Evolutionary conservation across 1,139 yeast species (phyloP).

Genomic region (Yamadazyma diddensiae): DNA sequence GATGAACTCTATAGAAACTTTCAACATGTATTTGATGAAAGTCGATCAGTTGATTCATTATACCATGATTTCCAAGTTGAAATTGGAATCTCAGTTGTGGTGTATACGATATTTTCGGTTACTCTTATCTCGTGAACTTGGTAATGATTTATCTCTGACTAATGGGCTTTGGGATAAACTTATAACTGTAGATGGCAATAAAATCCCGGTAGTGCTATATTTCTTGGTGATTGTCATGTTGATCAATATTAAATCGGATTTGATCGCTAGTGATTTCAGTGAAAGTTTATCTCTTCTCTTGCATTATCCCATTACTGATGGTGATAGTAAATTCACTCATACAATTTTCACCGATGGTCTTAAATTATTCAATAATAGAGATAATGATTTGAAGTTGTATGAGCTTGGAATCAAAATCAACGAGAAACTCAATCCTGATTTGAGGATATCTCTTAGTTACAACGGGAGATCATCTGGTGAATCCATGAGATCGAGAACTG

Average conservation of each 20-base stretch:
- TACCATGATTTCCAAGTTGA: slow-evolving; percentile 43
- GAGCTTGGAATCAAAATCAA: slow-evolving; percentile 39
- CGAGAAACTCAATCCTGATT: slow-evolving; percentile 32
- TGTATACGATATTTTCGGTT: slow-evolving; percentile 62
- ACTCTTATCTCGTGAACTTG: slow-evolving; percentile 57
- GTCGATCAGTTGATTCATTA: slow-evolving; percentile 47
- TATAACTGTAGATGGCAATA: slow-evolving; percentile 27
- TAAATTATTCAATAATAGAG: slow-evolving; percentile 25
- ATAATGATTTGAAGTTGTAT: slow-evolving; percentile 39
- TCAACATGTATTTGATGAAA: slow-evolving; percentile 47
- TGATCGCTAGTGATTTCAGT: slow-evolving; percentile 57
- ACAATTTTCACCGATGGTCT: slow-evolving; percentile 30
- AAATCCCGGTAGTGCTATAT: slow-evolving; percentile 42
- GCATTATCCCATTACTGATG: slow-evolving; percentile 49
- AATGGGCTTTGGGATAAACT: slow-evolving; percentile 59
- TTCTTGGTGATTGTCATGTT: slow-evolving; percentile 51
- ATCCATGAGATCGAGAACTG: slow-evolving; percentile 15
- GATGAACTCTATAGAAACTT: slow-evolving; percentile 44
- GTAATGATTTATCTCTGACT: slow-evolving; percentile 40
- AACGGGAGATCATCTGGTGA: slow-evolving; percentile 19
- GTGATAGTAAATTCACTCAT: slow-evolving; percentile 19
- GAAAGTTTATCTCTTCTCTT: slow-evolving; percentile 57
- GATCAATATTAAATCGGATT: slow-evolving; percentile 47
- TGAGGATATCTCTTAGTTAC: slow-evolving; percentile 33
- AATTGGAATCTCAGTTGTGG: slow-evolving; percentile 64